These are phyloP conservation scores for Pseudognaphalium luteoalbum DNA, from an alignment of 129 eudicot genomes.

Conservation along the genomic window DNA sequence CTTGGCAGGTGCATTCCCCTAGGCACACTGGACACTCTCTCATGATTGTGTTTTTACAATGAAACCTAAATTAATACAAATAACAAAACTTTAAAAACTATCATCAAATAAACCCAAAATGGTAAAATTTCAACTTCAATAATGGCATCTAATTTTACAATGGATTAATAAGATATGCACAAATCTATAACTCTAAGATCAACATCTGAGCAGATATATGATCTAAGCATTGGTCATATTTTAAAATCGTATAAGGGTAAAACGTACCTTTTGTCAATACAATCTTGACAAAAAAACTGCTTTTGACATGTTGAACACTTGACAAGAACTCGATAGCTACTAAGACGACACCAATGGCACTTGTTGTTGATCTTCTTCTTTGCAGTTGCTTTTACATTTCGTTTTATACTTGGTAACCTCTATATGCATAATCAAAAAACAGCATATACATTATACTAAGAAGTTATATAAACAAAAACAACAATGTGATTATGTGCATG, in stretches of 20 bases:
- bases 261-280: slow-evolving; percentile 48
- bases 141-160: not conserved
- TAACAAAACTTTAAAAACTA: not conserved
- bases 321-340: slow-evolving; percentile 42
- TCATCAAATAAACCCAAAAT: not conserved
- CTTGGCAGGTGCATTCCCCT: slow-evolving; percentile 60
- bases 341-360: slow-evolving; percentile 83
- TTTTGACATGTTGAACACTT: slow-evolving; percentile 68
- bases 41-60: slow-evolving; percentile 52
- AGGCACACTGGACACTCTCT: slow-evolving; percentile 72
- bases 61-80: slow-evolving; percentile 42
- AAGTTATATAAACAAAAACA: not conserved
- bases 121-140: slow-evolving; percentile 18
- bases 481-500: slow-evolving; percentile 7
- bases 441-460: not conserved
- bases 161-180: not conserved
- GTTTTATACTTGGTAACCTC: slow-evolving; percentile 26
- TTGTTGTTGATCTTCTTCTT: slow-evolving; percentile 46
- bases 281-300: slow-evolving; percentile 64
- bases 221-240: not conserved
- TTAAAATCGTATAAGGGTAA: slow-evolving; percentile 5
- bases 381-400: slow-evolving; percentile 17
- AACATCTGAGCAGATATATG: not conserved
- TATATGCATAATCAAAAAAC: slow-evolving; percentile 18
- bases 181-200: not conserved